Evolutionary conservation across 805 yeast genomes (phyloP), one percentile per base, ranked within the genome.

Genomic region (Groenewaldozyma tartarivorans): DNA sequence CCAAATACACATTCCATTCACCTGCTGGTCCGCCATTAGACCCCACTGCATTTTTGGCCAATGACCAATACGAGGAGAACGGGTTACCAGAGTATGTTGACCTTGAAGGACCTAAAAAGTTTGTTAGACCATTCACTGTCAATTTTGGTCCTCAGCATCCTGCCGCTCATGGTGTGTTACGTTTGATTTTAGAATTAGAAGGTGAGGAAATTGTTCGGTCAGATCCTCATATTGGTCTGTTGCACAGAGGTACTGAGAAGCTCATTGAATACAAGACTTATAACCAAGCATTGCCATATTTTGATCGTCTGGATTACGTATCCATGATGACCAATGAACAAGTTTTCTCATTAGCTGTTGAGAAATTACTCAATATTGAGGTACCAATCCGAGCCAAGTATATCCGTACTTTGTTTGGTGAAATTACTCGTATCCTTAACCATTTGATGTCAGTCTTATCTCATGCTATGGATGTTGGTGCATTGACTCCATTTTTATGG

Each of bases 141-240:
- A 85, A 85, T 65, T 84, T 84, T 59, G 95, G 94, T 29, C 95
- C 95, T 37, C 95, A 84, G 66, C 95, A 84, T 68, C 95, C 95
- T 19, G 95, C 95, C 47, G 94, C 94, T 21, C 95, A 84, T 67
- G 95, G 95, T 51, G 95, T 84, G 63, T 69, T 84, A 68, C 75
- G 94, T 60, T 70, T 84, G 62, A 85, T 84, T 62, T 68, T 84
- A 56, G 95, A 84, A 66, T 72, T 84, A 47, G 82, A 81, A 56
- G 95, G 95, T 51, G 95, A 84, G 64, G 94, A 84, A 62, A 80
- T 85, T 52, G 75, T 85, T 37, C 74, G 95, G 52, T 71, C 88
- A 3, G 95, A 84, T 59, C 95, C 95, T 31, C 95, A 84, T 61
- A 84, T 84, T 49, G 95, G 95, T 29, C 67, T 84, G 57, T 71